A percentile compares a stretch with the other conserved stretches of the same genome.
Evolutionary conservation across 345 rosid genomes (phyloP).

Genomic region (Citrus inodora): DNA sequence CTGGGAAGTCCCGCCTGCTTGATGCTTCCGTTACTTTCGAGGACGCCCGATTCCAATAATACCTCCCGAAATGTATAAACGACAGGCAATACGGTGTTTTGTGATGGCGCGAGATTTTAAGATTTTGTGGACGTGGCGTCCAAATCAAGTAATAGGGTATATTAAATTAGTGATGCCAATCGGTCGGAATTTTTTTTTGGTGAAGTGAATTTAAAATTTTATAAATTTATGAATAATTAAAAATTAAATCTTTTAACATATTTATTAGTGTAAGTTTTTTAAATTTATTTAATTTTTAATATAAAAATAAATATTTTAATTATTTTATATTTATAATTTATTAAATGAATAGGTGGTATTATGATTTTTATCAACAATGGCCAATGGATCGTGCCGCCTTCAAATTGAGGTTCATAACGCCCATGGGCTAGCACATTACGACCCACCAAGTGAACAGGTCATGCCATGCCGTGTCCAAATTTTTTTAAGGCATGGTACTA

Average conservation of each 20-base stretch:
- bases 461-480: no score
- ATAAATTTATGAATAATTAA: no score
- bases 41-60: background rate
- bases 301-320: no score
- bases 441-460: fast-evolving
- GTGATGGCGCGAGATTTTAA: background rate
- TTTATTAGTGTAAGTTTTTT: no score
- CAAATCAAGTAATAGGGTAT: background rate
- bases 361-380: no score
- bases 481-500: no score
- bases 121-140: background rate
- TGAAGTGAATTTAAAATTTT: no score
- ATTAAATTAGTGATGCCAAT: no score
- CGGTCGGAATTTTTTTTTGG: no score
- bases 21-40: background rate
- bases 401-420: fast-evolving
- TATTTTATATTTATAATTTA: no score
- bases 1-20: background rate
- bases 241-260: fast-evolving
- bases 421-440: fast-evolving
- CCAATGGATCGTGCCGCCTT: fast-evolving
- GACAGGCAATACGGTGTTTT: no score
- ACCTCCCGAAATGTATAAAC: background rate
- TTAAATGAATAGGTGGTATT: fast-evolving
- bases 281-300: no score